Base-by-base conservation (phyloP, 2,329 filamentous ascomycete genomes). In the Exophiala mesophila region DNA sequence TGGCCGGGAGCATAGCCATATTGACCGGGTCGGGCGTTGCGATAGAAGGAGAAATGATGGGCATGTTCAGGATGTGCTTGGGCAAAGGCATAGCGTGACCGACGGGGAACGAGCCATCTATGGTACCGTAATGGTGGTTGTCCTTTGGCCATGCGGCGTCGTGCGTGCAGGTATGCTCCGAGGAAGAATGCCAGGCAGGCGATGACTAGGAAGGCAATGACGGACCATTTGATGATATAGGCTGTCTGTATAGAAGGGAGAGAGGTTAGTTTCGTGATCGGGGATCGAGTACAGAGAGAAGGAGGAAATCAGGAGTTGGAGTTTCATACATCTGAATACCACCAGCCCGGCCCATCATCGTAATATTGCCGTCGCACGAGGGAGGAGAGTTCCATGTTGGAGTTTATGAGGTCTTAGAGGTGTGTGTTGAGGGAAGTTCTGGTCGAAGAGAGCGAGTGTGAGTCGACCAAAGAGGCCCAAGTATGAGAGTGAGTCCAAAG, bases 81-180 rank as follows among this genome's bases (percentile, higher is more conserved):
- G 16, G 43, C 37, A 21, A 53, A 53, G 23, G 47, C 44, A 5
- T 36, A 31, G 21, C 66, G 61, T 43, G 65, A 59, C 9, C 55
- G 47, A 38, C 60, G 62, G 30, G 65, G 58, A n/a, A 71, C 52
- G n/a, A 71, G 58, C 59, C 64, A 70, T 56, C 81, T 70, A 63
- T 92, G 85, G 59, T 90, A 90, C 49, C 63, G 65, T 24, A 88
- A 64, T 12, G 85, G 82, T 13, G 71, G 68, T 26, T 80, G 67
- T 1, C 84, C 84, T 60, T 80, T 82, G 47, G 68, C 71, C 51
- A 89, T 70, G 34, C 86, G 73, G 33, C 66, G 65, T 60, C 77
- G 77, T 33, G 85, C 86, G 63, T 90, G 86, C 34, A 77, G 64
- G 61, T 84, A 83, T 47, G 83, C 84, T 45, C 77, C 70, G 40